Evolutionary conservation across 225 moss, liverwort and hornwort genomes (phyloP), one percentile per base, ranked within the genome.

Genomic region (Polytrichum commune): DNA sequence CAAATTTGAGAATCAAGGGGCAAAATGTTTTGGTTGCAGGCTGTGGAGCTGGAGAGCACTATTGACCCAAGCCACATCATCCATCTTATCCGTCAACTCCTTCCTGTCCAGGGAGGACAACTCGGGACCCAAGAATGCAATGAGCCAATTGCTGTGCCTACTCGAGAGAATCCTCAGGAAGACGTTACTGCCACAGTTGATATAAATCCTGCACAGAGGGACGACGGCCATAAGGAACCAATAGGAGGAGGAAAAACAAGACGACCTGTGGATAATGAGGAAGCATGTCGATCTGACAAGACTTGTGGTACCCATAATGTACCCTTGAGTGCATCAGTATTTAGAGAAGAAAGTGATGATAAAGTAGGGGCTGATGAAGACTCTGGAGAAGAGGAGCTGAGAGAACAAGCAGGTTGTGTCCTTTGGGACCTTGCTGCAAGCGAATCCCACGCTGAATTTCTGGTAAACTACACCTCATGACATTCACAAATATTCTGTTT

Each of bases 361-460:
- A 67, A 74, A n/a, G 26, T 20, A 33, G 73, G 22, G 19, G 69
- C 63, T 28, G 64, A 65, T 7, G 80, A 78, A 68, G 63, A 66
- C 26, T 38, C 63, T 62, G 77, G 80, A 32, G 84, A 86, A 55
- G 95, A 93, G 35, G 93, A 93, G 63, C 67, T 83, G 29, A 81
- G 84, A 73, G 95, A 95, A 79, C 93, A 95, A 82, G 93, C 93
- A 27, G 95, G 95, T 64, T 95, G 95, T 74, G 93, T 93, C 57
- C 78, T 95, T 2, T 95, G 95, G 95, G 95, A 95, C 75, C 91
- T 95, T 79, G 95, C 95, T 67, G 91, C 93, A 27, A 91, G 79
- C 29, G 85, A 95, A 80, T 72, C 86, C 29, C 93, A 93, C 73
- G 95, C 95, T 27, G 79, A 90, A 55, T 95, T 93, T 79, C 82